These are phyloP conservation scores for Aureobasidium subglaciale DNA, from an alignment of 2,329 filamentous ascomycete genomes.

Conservation along the genomic window DNA sequence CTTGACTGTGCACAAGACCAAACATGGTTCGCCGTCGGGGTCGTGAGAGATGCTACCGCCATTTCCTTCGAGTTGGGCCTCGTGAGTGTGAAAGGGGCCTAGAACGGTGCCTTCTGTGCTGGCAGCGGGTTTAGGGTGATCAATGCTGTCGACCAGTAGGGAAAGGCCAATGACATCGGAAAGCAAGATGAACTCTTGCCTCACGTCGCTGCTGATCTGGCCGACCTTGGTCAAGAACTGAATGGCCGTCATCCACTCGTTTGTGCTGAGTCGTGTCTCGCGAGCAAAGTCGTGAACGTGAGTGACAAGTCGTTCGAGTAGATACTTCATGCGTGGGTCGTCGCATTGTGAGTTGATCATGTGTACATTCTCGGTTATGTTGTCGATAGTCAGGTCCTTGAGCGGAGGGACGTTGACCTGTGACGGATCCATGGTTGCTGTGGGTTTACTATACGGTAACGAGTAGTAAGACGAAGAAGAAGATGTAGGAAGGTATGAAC, in stretches of 20 bases:
- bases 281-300: conserved; percentile 78
- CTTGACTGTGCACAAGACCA: conserved; percentile 66
- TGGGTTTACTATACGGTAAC: background rate
- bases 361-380: conserved; percentile 71
- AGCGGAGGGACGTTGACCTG: conserved; percentile 44
- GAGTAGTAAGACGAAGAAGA: background rate
- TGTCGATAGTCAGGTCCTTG: conserved; percentile 69
- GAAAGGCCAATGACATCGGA: conserved; percentile 74
- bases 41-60: conserved; percentile 62
- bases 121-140: conserved; percentile 67
- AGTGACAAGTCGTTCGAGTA: conserved; percentile 65
- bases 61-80: conserved; percentile 52
- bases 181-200: conserved; percentile 65
- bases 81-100: conserved; percentile 77
- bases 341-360: conserved; percentile 65
- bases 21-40: conserved; percentile 59
- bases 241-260: conserved; percentile 71
- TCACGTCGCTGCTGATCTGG: conserved; percentile 65
- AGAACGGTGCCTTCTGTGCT: conserved; percentile 74
- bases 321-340: conserved; percentile 60
- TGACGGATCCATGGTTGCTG: conserved; percentile 36
- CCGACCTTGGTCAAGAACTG: conserved; percentile 65
- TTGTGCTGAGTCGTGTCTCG: conserved; percentile 66
- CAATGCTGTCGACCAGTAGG: conserved; percentile 72
- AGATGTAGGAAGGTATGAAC: background rate